Conservation (phyloP, 441 rosid species). For the Metrosideros polymorpha region DNA sequence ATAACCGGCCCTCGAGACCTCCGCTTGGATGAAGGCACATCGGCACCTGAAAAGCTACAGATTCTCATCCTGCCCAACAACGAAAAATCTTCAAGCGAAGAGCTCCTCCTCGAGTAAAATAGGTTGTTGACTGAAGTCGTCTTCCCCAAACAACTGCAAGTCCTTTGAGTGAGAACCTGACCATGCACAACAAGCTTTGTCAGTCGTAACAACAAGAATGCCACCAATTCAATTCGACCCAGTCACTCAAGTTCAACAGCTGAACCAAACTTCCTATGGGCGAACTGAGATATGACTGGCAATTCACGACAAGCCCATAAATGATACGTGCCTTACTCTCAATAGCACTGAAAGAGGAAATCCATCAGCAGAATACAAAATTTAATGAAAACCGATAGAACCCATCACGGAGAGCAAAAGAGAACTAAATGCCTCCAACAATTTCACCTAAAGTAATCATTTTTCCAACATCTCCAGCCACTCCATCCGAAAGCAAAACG, state of each 20-base stretch:
- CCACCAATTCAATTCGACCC: background rate
- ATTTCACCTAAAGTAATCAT: background rate
- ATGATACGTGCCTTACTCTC: background rate
- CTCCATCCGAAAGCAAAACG: background rate
- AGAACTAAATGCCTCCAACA: background rate
- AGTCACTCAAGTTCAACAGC: background rate
- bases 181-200: constrained; percentile 2
- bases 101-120: constrained; percentile 27
- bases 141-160: constrained; percentile 35
- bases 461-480: background rate
- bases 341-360: background rate
- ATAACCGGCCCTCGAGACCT: constrained; percentile 88
- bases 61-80: constrained; percentile 28
- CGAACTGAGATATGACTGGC: background rate
- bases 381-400: background rate
- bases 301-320: background rate
- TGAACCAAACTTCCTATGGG: background rate
- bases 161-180: constrained; percentile 49
- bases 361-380: background rate
- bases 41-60: constrained; percentile 31
- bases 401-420: background rate
- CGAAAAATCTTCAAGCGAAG: constrained; percentile 36
- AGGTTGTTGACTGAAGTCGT: constrained; percentile 23
- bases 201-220: background rate
- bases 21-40: constrained; percentile 51